Evolutionary conservation across 148 eudicot species (phyloP).

Genomic region (Rhododendron ovatum): DNA sequence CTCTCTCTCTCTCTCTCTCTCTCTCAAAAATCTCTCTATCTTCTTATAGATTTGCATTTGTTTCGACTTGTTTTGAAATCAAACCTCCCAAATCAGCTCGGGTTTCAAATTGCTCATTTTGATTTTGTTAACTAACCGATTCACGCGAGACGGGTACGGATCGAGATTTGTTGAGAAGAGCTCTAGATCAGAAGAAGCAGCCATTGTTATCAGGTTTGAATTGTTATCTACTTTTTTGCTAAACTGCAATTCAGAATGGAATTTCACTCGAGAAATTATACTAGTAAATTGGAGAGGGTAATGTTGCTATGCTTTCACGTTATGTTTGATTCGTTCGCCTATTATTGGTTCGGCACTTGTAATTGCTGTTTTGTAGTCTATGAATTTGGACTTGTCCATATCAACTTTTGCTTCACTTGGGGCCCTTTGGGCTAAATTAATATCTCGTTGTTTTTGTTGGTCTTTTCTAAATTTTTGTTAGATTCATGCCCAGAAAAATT

Average conservation of each 20-base stretch:
- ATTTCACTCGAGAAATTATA: neutral
- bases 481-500: neutral
- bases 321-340: neutral
- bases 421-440: neutral
- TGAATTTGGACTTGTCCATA: neutral
- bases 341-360: neutral
- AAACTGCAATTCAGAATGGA: neutral
- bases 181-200: neutral
- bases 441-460: neutral
- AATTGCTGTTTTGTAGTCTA: neutral
- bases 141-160: neutral
- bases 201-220: conserved; percentile 10
- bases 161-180: neutral
- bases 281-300: neutral
- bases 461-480: neutral
- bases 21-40: conserved; percentile 10
- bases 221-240: neutral
- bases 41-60: conserved; percentile 31
- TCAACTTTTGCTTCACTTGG: neutral
- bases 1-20: neutral
- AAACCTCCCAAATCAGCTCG: neutral
- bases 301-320: neutral
- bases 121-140: neutral
- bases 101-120: neutral
- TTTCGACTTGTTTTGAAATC: conserved; percentile 26